Conservation (phyloP, 306 rosid genomes). For the Fragaria ananassa region DNA sequence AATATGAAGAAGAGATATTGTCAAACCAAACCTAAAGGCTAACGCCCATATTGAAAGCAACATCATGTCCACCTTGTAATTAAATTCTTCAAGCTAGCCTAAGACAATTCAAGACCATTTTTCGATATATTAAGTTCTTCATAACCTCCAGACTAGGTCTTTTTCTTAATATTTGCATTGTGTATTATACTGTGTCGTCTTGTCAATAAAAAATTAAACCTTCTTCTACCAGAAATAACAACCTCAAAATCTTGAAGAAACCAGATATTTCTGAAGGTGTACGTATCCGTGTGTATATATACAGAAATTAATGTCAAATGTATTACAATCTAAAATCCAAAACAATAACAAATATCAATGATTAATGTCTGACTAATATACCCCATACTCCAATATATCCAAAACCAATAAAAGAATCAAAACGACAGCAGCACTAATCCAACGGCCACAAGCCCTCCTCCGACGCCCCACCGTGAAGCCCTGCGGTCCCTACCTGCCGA, state of each 20-base stretch:
- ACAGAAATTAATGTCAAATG: neutral
- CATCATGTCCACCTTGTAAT: too few relatives aligned
- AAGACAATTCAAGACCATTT: too few relatives aligned
- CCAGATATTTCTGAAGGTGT: neutral
- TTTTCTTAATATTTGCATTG: too few relatives aligned
- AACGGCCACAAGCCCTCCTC: slow-evolving; percentile 11
- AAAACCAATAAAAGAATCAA: slow-evolving; percentile 12
- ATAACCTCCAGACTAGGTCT: too few relatives aligned
- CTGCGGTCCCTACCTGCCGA: slow-evolving; percentile 29
- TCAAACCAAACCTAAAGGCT: too few relatives aligned
- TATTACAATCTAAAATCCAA: neutral
- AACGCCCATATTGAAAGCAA: too few relatives aligned
- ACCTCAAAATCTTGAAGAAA: neutral
- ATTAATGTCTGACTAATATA: neutral
- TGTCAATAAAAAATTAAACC: too few relatives aligned
- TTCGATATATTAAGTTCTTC: too few relatives aligned
- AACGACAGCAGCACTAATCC: slow-evolving; percentile 22
- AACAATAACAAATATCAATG: neutral
- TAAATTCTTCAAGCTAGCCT: too few relatives aligned
- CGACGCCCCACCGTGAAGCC: slow-evolving; percentile 24
- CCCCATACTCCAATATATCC: neutral
- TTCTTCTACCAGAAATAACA: neutral
- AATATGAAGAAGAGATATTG: too few relatives aligned
- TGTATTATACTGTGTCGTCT: too few relatives aligned
- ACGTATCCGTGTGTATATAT: neutral